Evolutionary conservation across 2,329 filamentous ascomycete species (phyloP).

Genomic region (Fusarium sp.): DNA sequence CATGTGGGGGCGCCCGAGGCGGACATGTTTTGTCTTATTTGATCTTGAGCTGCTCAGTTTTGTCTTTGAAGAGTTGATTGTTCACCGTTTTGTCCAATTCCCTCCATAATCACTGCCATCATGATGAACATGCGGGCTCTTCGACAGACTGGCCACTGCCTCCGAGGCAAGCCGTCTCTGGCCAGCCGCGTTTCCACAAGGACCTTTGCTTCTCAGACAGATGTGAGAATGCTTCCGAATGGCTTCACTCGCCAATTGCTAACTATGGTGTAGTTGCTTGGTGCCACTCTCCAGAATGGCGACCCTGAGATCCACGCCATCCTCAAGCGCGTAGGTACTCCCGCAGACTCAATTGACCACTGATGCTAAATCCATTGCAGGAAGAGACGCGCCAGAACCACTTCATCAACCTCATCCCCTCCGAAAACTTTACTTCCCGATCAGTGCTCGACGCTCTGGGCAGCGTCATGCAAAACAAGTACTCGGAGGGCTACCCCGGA

Average conservation of each 20-base stretch:
- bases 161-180: slow-evolving; percentile 44
- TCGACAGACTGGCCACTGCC: slow-evolving; percentile 42
- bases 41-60: slow-evolving; percentile 28
- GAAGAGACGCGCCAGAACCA: slow-evolving; percentile 96
- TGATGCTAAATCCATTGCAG: slow-evolving; percentile 58
- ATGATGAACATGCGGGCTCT: slow-evolving; percentile 47
- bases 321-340: slow-evolving; percentile 80
- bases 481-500: slow-evolving; percentile 96
- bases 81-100: background rate
- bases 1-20: background rate
- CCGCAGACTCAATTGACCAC: background rate
- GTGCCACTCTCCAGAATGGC: slow-evolving; percentile 81
- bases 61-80: background rate
- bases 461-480: slow-evolving; percentile 97
- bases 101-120: slow-evolving; percentile 18
- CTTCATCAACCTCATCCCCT: slow-evolving; percentile 95
- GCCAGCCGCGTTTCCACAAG: slow-evolving; percentile 37
- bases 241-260: background rate
- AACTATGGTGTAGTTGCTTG: slow-evolving; percentile 75
- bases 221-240: slow-evolving; percentile 23
- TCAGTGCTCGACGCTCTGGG: slow-evolving; percentile 89
- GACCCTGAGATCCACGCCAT: slow-evolving; percentile 89
- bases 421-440: slow-evolving; percentile 93
- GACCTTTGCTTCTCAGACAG: slow-evolving; percentile 43
- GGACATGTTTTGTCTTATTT: slow-evolving; percentile 35